Percentiles rank a stretch among this genome's conserved stretches.
phyloP scores from a whole-genome alignment of 306 rosid genomes.

The Malus sieversii region DNA sequence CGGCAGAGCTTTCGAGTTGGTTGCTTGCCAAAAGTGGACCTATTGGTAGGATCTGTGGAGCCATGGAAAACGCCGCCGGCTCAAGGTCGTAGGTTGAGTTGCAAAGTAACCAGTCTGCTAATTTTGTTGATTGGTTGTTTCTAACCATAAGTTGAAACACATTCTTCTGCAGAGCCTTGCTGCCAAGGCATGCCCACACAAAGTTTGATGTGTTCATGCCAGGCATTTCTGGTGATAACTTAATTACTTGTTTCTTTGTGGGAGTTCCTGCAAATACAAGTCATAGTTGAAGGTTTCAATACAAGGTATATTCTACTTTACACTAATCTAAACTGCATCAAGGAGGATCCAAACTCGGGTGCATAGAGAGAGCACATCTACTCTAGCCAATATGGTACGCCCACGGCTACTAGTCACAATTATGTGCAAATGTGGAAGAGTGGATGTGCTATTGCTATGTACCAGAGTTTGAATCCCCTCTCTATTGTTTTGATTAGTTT shows the following conservation, averaged over 20 bases:
- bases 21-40: background rate
- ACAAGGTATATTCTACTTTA: no score
- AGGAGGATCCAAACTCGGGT: no score
- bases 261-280: slow-evolving; percentile 11
- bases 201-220: slow-evolving; percentile 33
- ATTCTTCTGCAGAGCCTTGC: slow-evolving; percentile 31
- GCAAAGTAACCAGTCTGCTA: background rate
- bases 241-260: background rate
- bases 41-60: background rate
- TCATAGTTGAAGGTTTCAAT: no score
- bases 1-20: background rate
- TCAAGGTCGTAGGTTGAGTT: background rate
- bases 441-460: no score
- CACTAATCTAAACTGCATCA: no score
- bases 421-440: background rate
- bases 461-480: no score
- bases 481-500: no score
- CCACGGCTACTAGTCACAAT: background rate
- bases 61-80: background rate
- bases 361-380: no score
- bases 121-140: background rate
- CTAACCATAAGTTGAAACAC: slow-evolving; percentile 46
- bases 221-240: slow-evolving; percentile 39
- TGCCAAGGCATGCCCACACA: slow-evolving; percentile 48
- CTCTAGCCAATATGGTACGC: no score